phyloP scores from a whole-genome alignment of 768 basidiomycete genomes.

The Lyophyllum atratum region DNA sequence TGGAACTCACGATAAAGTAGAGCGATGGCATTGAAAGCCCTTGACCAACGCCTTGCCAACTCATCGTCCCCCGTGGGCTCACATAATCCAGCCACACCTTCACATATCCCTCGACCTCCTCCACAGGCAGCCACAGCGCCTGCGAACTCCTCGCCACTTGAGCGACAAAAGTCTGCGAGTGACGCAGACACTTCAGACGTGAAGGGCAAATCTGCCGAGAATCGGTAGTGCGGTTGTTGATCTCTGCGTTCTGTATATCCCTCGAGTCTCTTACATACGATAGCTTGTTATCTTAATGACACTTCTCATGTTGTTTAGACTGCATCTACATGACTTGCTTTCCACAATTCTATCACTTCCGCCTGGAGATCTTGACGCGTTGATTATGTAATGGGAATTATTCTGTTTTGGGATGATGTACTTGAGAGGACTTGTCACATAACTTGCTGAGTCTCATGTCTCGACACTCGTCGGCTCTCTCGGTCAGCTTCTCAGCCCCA shows the following conservation, averaged over 20 bases:
- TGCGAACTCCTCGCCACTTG: slow-evolving; percentile 8
- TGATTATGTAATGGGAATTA: slow-evolving; percentile 17
- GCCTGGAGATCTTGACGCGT: neutral
- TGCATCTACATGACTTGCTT: neutral
- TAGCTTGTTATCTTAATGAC: slow-evolving; percentile 16
- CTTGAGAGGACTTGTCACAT: slow-evolving; percentile 6
- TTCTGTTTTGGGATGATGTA: slow-evolving; percentile 3
- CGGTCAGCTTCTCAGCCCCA: slow-evolving; percentile 18
- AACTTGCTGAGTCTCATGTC: slow-evolving; percentile 22
- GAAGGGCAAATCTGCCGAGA: slow-evolving; percentile 30
- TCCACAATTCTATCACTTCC: neutral
- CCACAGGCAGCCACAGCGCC: slow-evolving; percentile 32
- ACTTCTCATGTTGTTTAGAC: slow-evolving; percentile 11
- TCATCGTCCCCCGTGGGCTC: slow-evolving; percentile 46
- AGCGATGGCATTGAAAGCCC: slow-evolving; percentile 93
- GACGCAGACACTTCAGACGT: slow-evolving; percentile 38
- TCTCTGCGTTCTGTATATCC: slow-evolving; percentile 1
- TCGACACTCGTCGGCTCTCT: slow-evolving; percentile 24
- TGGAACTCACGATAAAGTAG: slow-evolving; percentile 41
- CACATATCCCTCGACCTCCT: slow-evolving; percentile 32
- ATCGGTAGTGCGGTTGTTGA: slow-evolving; percentile 17
- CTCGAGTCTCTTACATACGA: slow-evolving; percentile 11
- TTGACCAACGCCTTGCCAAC: slow-evolving; percentile 89
- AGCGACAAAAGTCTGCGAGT: slow-evolving; percentile 36
- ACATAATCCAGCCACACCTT: slow-evolving; percentile 32